Evolutionary conservation across 306 rosid species (phyloP), one percentile per base, ranked within the genome.

Genomic region (Prunus padus): DNA sequence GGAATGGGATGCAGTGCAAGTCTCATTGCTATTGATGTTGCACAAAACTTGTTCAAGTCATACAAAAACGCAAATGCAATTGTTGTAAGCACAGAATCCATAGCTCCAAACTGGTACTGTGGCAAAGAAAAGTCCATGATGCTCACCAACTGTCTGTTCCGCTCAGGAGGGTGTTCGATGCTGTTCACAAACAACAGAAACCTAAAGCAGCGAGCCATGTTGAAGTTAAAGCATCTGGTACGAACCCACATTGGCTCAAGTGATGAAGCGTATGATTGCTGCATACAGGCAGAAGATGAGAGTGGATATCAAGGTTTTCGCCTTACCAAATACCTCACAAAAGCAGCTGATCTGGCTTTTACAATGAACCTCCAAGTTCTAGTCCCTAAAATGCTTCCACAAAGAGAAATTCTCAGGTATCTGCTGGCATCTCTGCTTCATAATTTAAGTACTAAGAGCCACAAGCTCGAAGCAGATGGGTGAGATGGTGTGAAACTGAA

Each of bases 1-100:
- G 98, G 98, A 60, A 93, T 93, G 97, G 97, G 98, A 4, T 93
- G 96, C 65, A 91, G 97, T 71, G 96, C 91, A 5, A 93, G 97
- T 55, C 85, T 91, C 4, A 89, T 87, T 0, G 96, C 85, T 3
- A 77, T 93, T 23, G 98, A 91, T 54, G 69, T 93, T 22, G 97
- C 91, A 50, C 93, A 86, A 46, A 90, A 78, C 16, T 73, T 89
- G 23, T 89, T 93, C 80, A 86, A 89, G 80, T 67, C 86, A 0
- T 10, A 88, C 74, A 59, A 57, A 26, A 81, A 91, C 46, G 51
- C 81, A 0, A 8, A 85, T 7, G 97, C 92, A n/a, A 5, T 91
- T 10, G 94, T 91, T 19, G 93, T 91, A 69, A 93, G 97, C 77
- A 91, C 98, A 0, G 97, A 93, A 40, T 88, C 96, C 33, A 83